phyloP scores from a whole-genome alignment of 768 basidiomycete genomes.

The Leccinum pellstonianum region DNA sequence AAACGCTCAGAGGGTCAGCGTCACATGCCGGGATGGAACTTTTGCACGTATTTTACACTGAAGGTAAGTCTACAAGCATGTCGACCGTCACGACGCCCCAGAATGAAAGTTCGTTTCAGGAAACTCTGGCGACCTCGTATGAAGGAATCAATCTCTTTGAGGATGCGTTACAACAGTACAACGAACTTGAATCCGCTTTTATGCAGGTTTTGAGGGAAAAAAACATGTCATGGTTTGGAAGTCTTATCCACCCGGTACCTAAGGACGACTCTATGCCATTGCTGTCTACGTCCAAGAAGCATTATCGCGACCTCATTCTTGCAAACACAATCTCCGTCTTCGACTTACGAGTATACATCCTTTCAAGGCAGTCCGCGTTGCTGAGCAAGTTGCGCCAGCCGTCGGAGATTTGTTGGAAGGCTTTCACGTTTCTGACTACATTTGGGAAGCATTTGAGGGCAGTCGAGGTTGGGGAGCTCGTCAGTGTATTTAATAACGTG shows the following conservation, averaged over 20 bases:
- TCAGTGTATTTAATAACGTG: conserved; percentile 1
- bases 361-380: conserved; percentile 80
- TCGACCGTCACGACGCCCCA: neutral
- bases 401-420: conserved; percentile 69
- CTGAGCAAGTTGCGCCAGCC: conserved; percentile 68
- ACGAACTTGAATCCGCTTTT: conserved; percentile 88
- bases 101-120: conserved; percentile 47
- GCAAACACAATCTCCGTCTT: conserved; percentile 90
- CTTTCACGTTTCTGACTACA: conserved; percentile 68
- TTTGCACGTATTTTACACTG: conserved; percentile 93
- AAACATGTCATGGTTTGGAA: conserved; percentile 91
- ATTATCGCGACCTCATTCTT: conserved; percentile 86
- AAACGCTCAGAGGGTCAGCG: conserved; percentile 85
- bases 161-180: conserved; percentile 85
- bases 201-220: conserved; percentile 69
- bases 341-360: conserved; percentile 89
- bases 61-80: conserved; percentile 59
- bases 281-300: conserved; percentile 75
- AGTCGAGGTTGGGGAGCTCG: conserved; percentile 54
- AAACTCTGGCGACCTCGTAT: conserved; percentile 89
- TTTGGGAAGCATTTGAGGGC: conserved; percentile 77
- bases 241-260: conserved; percentile 65
- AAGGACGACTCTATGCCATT: conserved; percentile 82
- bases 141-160: conserved; percentile 88
- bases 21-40: conserved; percentile 97